phyloP scores from a whole-genome alignment of 225 moss, liverwort and hornwort genomes.

The Pseudoscleropodium purum region DNA sequence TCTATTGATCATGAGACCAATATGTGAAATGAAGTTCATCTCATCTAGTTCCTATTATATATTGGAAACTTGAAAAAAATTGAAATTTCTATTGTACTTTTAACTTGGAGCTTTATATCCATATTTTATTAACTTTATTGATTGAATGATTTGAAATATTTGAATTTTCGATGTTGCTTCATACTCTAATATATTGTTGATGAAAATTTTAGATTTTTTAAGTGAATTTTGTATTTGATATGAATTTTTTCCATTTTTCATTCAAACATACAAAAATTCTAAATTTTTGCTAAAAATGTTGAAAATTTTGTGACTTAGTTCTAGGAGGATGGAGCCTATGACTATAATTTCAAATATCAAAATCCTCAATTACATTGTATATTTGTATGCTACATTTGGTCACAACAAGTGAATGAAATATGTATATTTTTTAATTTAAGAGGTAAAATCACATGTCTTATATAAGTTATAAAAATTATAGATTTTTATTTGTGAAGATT shows the following conservation, averaged over 20 bases:
- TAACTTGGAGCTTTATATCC: not conserved
- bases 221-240: not conserved
- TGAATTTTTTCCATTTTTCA: not conserved
- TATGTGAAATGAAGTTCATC: too few species aligned
- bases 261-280: not conserved
- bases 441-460: not conserved
- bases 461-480: not conserved
- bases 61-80: not conserved
- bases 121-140: not conserved
- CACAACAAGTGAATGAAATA: not conserved
- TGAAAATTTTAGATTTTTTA: not conserved
- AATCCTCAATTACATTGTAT: not conserved
- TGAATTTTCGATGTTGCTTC: fast-evolving
- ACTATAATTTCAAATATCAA: not conserved
- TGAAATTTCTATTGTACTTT: not conserved
- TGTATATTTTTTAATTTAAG: not conserved
- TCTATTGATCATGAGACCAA: not conserved
- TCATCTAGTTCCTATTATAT: too few species aligned
- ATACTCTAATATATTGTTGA: not conserved
- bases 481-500: too few species aligned
- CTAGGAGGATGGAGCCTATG: not conserved
- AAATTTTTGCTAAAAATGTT: not conserved
- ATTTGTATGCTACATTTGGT: not conserved
- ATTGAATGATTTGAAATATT: not conserved
- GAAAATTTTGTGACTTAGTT: not conserved